These are phyloP conservation scores for Suillus placidus DNA, from an alignment of 768 basidiomycete species.

Conservation along the genomic window DNA sequence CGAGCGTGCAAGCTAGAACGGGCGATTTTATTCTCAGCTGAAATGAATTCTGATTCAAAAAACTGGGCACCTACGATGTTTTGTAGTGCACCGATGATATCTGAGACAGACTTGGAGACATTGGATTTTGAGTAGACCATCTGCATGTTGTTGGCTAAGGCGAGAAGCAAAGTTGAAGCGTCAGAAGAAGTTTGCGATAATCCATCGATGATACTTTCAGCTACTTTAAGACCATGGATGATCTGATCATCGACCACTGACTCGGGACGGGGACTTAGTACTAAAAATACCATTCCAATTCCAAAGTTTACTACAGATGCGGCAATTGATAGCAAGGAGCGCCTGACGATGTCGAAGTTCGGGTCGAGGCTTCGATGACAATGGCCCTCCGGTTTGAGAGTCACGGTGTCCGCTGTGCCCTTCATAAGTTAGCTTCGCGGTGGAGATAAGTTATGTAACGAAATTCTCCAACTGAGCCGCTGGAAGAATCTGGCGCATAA, in stretches of 20 bases:
- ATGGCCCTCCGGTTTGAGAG: too few relatives aligned
- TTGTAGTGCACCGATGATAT: background rate
- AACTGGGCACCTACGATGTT: background rate
- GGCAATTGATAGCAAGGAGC: too few relatives aligned
- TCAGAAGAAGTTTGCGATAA: background rate
- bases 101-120: background rate
- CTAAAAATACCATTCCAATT: too few relatives aligned
- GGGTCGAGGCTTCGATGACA: too few relatives aligned
- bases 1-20: background rate
- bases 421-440: too few relatives aligned
- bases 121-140: background rate
- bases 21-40: background rate
- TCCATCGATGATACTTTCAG: background rate
- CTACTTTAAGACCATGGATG: background rate
- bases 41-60: background rate
- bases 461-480: too few relatives aligned
- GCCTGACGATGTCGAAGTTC: too few relatives aligned
- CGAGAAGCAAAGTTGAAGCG: background rate
- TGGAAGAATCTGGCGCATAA: too few relatives aligned
- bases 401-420: too few relatives aligned
- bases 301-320: too few relatives aligned
- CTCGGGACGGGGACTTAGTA: too few relatives aligned
- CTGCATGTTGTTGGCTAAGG: background rate
- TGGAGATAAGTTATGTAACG: too few relatives aligned
- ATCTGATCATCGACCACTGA: background rate